Conservation (phyloP, 2,329 filamentous ascomycete genomes). For the Talaromyces sp. region DNA sequence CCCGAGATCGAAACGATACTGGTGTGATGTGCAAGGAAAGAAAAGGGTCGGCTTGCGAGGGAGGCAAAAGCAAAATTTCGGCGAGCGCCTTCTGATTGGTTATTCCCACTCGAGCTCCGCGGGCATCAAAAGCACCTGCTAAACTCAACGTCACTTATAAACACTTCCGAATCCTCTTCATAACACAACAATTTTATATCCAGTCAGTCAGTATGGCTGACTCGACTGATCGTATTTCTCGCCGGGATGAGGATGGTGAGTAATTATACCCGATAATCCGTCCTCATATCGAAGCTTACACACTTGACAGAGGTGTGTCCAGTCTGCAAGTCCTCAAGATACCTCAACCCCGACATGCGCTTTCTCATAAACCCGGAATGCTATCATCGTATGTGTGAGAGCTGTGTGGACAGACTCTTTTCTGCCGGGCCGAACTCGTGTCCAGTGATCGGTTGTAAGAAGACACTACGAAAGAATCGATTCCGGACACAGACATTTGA, state of each 20-base stretch:
- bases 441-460: slow-evolving; percentile 81
- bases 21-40: slow-evolving; percentile 9
- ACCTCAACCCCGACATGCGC: slow-evolving; percentile 88
- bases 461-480: slow-evolving; percentile 76
- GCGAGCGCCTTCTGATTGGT: slow-evolving; percentile 20
- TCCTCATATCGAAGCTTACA: not conserved
- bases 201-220: slow-evolving; percentile 27
- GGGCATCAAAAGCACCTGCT: not conserved
- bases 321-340: slow-evolving; percentile 93
- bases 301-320: slow-evolving; percentile 71
- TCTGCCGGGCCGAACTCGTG: slow-evolving; percentile 86
- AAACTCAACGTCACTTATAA: not conserved
- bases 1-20: not conserved
- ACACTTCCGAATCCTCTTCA: not conserved
- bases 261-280: not conserved
- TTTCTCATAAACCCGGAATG: slow-evolving; percentile 98
- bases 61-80: slow-evolving; percentile 17
- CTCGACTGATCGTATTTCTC: slow-evolving; percentile 31
- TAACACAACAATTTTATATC: not conserved
- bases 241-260: slow-evolving; percentile 44
- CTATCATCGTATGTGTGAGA: slow-evolving; percentile 98
- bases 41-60: slow-evolving; percentile 13
- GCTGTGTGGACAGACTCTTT: slow-evolving; percentile 93
- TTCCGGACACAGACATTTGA: slow-evolving; percentile 89
- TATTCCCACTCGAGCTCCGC: slow-evolving; percentile 10